Evolutionary conservation across 2,329 filamentous ascomycete species (phyloP).

Genomic region (Boeremia lycopersici): DNA sequence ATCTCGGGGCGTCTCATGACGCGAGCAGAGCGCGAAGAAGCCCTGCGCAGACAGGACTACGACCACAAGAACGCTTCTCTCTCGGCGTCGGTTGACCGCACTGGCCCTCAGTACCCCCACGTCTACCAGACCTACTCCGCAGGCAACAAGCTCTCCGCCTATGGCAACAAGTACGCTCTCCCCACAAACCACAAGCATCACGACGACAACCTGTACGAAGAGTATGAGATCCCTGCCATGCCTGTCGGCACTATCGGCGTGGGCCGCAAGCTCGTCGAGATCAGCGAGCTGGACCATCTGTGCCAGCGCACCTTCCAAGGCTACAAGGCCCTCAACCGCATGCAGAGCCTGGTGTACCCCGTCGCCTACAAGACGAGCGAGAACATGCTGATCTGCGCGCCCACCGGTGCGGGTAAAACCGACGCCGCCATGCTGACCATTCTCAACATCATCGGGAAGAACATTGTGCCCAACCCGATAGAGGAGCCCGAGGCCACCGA

Average conservation of each 20-base stretch:
- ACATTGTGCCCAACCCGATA: constrained; percentile 78
- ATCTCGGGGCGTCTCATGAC: constrained; percentile 68
- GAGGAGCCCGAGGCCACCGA: constrained; percentile 75
- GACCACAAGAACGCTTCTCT: constrained; percentile 82
- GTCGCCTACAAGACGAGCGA: constrained; percentile 95
- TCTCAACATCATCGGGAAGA: constrained; percentile 86
- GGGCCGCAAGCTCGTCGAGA: constrained; percentile 76
- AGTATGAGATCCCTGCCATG: constrained; percentile 83
- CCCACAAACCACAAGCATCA: constrained; percentile 75
- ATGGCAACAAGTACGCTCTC: constrained; percentile 81
- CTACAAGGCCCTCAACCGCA: constrained; percentile 91
- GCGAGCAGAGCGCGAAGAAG: constrained; percentile 77
- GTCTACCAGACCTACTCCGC: constrained; percentile 85
- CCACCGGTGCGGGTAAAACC: constrained; percentile 97
- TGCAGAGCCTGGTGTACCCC: constrained; percentile 96
- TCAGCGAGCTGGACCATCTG: constrained; percentile 83
- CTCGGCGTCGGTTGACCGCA: constrained; percentile 70
- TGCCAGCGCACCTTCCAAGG: constrained; percentile 92
- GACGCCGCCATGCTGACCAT: constrained; percentile 98
- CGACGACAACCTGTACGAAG: constrained; percentile 82
- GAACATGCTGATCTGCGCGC: constrained; percentile 98
- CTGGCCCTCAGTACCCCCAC: constrained; percentile 84
- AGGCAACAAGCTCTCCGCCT: constrained; percentile 81
- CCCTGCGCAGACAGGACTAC: constrained; percentile 74
- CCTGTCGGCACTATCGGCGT: constrained; percentile 75